A percentile compares a stretch with the other conserved stretches of the same genome.
These are phyloP conservation scores for Daphne laureola DNA, from an alignment of 441 rosid genomes.

Conservation along the genomic window DNA sequence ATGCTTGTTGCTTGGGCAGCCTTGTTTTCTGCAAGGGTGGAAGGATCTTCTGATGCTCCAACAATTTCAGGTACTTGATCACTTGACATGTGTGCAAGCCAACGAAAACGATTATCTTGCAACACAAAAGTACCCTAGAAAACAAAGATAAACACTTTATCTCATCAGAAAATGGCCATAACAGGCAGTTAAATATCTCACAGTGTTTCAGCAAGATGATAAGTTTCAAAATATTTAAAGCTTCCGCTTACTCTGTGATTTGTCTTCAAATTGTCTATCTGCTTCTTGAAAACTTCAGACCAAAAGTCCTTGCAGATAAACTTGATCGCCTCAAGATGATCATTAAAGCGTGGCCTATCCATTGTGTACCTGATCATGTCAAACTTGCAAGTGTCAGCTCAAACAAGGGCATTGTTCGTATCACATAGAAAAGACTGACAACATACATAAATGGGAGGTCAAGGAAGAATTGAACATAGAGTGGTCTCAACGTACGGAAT, in stretches of 20 bases:
- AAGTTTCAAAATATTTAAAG: neutral
- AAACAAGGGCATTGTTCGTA: no score
- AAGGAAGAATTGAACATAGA: no score
- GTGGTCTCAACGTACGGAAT: no score
- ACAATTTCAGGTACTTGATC: constrained; percentile 52
- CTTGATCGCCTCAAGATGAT: constrained; percentile 95
- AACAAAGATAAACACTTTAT: constrained; percentile 12
- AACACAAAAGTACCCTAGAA: constrained; percentile 92
- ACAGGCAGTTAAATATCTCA: neutral
- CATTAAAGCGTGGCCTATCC: constrained; percentile 88
- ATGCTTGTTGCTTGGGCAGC: constrained; percentile 68
- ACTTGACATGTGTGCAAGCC: constrained; percentile 72
- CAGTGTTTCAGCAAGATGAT: neutral
- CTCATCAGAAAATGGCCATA: neutral
- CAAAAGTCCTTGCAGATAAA: constrained; percentile 98
- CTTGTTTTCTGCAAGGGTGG: constrained; percentile 47
- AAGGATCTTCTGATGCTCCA: constrained; percentile 39
- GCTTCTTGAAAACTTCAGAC: constrained; percentile 97
- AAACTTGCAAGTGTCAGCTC: neutral
- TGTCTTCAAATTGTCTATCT: constrained; percentile 94
- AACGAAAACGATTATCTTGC: constrained; percentile 88
- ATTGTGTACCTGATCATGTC: constrained; percentile 60
- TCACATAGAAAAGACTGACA: no score
- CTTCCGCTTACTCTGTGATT: constrained; percentile 62
- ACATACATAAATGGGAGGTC: no score